phyloP scores from a whole-genome alignment of 257 asterid species.

The Paulownia fortunei region DNA sequence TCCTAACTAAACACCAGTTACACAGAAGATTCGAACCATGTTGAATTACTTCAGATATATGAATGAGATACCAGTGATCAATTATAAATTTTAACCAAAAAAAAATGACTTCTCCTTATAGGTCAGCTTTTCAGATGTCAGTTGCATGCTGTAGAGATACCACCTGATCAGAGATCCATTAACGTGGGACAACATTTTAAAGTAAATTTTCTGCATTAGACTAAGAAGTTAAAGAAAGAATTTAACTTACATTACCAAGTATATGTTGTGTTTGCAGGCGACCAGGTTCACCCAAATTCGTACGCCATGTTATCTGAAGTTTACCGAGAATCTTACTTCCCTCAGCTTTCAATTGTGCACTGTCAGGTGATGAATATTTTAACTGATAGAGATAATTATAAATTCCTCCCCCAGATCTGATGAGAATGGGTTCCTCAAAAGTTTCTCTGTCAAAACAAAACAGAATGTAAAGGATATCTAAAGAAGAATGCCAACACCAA shows the following conservation, averaged over 20 bases:
- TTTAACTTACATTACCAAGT: constrained; percentile 89
- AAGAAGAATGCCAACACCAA: constrained; percentile 26
- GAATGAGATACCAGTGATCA: constrained; percentile 11
- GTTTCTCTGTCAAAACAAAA: constrained; percentile 59
- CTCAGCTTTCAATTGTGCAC: constrained; percentile 66
- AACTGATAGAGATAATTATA: constrained; percentile 89
- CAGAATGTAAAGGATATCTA: constrained; percentile 20
- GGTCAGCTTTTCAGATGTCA: background rate
- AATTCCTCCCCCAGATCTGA: constrained; percentile 91
- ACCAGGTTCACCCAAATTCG: constrained; percentile 99
- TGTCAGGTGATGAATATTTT: constrained; percentile 66
- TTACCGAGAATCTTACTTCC: constrained; percentile 95
- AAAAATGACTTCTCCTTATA: background rate
- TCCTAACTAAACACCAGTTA: constrained; percentile 21
- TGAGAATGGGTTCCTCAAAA: constrained; percentile 76
- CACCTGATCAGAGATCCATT: constrained; percentile 21
- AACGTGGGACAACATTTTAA: background rate
- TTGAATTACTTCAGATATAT: constrained; percentile 19
- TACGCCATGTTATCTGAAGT: constrained; percentile 98
- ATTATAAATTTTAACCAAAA: constrained; percentile 16
- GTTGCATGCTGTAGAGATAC: too few relatives aligned
- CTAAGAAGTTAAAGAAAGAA: constrained; percentile 19
- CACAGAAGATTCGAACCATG: background rate
- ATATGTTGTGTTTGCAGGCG: constrained; percentile 97
- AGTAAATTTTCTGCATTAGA: constrained; percentile 15